Evolutionary conservation across 2,329 filamentous ascomycete genomes (phyloP).

Genomic region (Xylariomycetidae sp.): DNA sequence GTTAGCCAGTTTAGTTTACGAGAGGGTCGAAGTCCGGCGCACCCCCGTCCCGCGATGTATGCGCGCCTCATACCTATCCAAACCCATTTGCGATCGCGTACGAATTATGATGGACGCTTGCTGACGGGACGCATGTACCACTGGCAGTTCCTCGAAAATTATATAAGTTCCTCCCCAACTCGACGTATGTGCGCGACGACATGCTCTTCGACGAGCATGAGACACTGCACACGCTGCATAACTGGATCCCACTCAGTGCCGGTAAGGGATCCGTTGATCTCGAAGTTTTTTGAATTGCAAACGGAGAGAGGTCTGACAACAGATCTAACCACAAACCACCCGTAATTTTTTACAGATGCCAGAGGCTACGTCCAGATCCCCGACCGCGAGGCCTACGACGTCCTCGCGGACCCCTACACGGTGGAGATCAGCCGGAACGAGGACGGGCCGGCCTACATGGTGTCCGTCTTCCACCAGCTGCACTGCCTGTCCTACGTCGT

Average conservation of each 20-base stretch:
- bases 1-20: constrained; percentile 13
- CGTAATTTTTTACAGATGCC: constrained; percentile 15
- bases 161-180: constrained; percentile 28
- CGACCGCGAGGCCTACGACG: constrained; percentile 22
- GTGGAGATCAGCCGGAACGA: constrained; percentile 23
- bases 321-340: too few species aligned
- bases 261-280: too few species aligned
- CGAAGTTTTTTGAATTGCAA: not conserved
- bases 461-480: constrained; percentile 35
- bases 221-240: constrained; percentile 29
- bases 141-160: constrained; percentile 28
- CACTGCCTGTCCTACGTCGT: constrained; percentile 34
- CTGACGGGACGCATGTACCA: too few species aligned
- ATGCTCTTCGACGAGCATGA: constrained; percentile 30
- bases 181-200: constrained; percentile 27
- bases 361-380: constrained; percentile 30
- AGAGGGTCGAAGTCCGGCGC: constrained; percentile 10
- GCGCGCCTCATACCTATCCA: constrained; percentile 1
- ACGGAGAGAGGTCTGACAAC: constrained; percentile 2
- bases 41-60: constrained; percentile 30
- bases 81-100: not conserved
- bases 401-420: constrained; percentile 25
- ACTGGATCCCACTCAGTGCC: constrained; percentile 31
- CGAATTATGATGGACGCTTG: too few species aligned
- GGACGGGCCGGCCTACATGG: constrained; percentile 33